Percentiles rank a stretch among this genome's conserved stretches.
Conservation (phyloP, 345 rosid genomes). For the Lagerstroemia speciosa region DNA sequence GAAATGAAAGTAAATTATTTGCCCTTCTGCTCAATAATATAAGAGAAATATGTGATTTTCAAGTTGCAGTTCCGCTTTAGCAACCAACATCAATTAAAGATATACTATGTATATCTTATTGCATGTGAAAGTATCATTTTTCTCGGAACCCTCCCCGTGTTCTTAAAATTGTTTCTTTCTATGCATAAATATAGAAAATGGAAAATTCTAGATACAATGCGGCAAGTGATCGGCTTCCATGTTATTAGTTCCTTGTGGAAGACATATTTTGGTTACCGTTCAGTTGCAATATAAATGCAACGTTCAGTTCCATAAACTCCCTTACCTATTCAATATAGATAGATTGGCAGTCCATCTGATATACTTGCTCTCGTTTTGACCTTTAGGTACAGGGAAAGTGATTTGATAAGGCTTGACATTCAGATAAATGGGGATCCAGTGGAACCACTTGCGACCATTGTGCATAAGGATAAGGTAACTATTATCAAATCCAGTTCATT, state of each 20-base stretch:
- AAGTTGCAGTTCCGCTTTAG: too few relatives aligned
- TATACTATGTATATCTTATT: too few relatives aligned
- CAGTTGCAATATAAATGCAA: neutral
- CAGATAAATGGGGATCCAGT: slow-evolving; percentile 76
- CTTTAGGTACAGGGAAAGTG: slow-evolving; percentile 74
- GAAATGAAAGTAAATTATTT: too few relatives aligned
- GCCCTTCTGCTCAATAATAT: too few relatives aligned
- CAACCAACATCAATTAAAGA: too few relatives aligned
- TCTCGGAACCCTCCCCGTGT: too few relatives aligned
- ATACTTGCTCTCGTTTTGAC: slow-evolving; percentile 1
- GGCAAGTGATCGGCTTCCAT: neutral
- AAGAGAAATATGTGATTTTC: too few relatives aligned
- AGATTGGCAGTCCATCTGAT: neutral
- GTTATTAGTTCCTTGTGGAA: neutral
- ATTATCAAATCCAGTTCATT: neutral
- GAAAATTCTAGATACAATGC: too few relatives aligned
- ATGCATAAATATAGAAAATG: too few relatives aligned
- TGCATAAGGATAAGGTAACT: slow-evolving; percentile 84
- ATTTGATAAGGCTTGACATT: slow-evolving; percentile 81
- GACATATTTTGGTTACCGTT: neutral
- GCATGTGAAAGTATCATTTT: too few relatives aligned
- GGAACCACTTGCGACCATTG: slow-evolving; percentile 87
- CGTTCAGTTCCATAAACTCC: neutral
- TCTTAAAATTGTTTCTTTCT: too few relatives aligned
- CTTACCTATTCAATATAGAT: neutral